These are phyloP conservation scores for Orbilia quercus DNA, from an alignment of 2,329 filamentous ascomycete genomes.

Conservation along the genomic window DNA sequence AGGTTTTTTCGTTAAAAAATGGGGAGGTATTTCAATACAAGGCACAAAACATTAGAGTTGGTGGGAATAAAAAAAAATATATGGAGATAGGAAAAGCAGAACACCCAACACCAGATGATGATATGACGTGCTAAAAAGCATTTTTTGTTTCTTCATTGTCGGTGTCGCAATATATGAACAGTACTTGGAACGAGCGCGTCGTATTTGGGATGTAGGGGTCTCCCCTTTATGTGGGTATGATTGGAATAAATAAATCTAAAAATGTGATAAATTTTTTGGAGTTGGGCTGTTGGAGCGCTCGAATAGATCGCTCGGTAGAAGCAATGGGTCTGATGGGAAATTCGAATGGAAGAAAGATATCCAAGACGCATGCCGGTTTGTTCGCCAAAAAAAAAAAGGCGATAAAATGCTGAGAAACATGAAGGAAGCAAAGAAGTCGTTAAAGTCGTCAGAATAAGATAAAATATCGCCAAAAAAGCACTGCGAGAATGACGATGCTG, in stretches of 20 bases:
- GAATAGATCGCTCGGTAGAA: conserved; percentile 9
- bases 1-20: conserved; percentile 17
- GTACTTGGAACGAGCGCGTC: conserved; percentile 5
- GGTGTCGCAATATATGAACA: conserved; percentile 49
- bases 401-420: conserved; percentile 5
- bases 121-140: conserved; percentile 42
- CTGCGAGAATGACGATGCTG: not conserved
- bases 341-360: conserved; percentile 10
- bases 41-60: not conserved
- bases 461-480: conserved; percentile 13
- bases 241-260: conserved; percentile 45
- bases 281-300: not conserved
- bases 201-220: not conserved
- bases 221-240: conserved; percentile 33
- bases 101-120: conserved; percentile 50
- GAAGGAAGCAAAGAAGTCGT: conserved; percentile 19
- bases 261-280: conserved; percentile 11
- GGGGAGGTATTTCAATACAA: not conserved
- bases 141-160: conserved; percentile 39
- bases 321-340: not conserved
- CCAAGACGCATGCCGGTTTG: conserved; percentile 29
- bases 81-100: conserved; percentile 25
- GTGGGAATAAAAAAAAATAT: not conserved
- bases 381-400: conserved; percentile 8
- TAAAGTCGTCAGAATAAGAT: conserved; percentile 37